Conservation (phyloP, 768 basidiomycete genomes). For the Termitomyces sp. region DNA sequence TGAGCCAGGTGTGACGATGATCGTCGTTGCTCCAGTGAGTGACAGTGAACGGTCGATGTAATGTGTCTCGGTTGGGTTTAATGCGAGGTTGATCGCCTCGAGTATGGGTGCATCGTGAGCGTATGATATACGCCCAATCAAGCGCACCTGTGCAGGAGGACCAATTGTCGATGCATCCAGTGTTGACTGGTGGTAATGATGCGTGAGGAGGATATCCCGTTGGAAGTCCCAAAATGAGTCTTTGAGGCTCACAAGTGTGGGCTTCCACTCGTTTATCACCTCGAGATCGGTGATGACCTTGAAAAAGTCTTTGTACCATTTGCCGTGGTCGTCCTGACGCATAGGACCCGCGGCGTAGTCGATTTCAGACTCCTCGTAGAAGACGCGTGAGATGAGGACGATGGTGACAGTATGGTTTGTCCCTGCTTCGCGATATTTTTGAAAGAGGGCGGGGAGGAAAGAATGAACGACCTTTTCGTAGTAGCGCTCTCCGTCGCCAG, state of each 20-base stretch:
- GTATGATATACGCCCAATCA: constrained; percentile 75
- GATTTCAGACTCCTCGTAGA: constrained; percentile 78
- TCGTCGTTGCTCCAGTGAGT: constrained; percentile 78
- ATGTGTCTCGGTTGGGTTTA: constrained; percentile 91
- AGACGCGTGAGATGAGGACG: constrained; percentile 90
- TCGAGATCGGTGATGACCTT: constrained; percentile 94
- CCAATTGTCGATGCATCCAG: constrained; percentile 39
- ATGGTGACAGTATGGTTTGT: constrained; percentile 95
- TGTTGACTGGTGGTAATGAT: constrained; percentile 77
- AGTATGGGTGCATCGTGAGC: constrained; percentile 96
- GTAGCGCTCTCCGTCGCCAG: constrained; percentile 93
- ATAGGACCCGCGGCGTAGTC: constrained; percentile 83
- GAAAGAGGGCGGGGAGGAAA: constrained; percentile 87
- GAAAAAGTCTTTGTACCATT: constrained; percentile 94
- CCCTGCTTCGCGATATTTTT: constrained; percentile 76
- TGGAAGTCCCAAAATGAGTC: constrained; percentile 90
- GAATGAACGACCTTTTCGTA: constrained; percentile 98
- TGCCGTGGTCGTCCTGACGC: constrained; percentile 65
- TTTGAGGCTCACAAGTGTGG: constrained; percentile 82
- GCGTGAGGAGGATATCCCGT: constrained; percentile 84
- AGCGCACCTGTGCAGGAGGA: constrained; percentile 54
- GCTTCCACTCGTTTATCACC: constrained; percentile 82
- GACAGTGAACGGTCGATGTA: constrained; percentile 94
- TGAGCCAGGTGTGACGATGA: constrained; percentile 90
- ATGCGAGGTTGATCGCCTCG: constrained; percentile 88